Conservation (phyloP, 129 eudicot genomes). For the Logfia minima region DNA sequence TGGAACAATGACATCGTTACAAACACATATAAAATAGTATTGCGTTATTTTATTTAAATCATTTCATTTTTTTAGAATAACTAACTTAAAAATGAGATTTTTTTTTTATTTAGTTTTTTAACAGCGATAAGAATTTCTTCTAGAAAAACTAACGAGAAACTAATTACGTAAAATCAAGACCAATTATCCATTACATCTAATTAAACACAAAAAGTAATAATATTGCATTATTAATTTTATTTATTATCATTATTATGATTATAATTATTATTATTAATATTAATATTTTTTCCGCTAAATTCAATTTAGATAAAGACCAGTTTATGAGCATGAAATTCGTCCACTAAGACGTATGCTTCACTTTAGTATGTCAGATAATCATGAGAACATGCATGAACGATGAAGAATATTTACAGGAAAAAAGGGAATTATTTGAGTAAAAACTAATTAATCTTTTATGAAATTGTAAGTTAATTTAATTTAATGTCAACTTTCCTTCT, state of each 20-base stretch:
- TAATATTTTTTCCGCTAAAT: too few relatives aligned
- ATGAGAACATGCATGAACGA: conserved; percentile 25
- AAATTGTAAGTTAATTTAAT: conserved; percentile 14
- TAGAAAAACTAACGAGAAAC: neutral
- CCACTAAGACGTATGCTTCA: conserved; percentile 21
- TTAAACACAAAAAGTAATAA: neutral
- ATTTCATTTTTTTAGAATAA: too few relatives aligned
- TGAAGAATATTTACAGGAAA: neutral
- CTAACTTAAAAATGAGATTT: too few relatives aligned
- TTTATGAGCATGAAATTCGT: neutral
- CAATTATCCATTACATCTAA: neutral
- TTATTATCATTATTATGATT: too few relatives aligned
- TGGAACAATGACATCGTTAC: neutral
- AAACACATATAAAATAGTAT: neutral
- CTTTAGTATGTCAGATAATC: conserved; percentile 12
- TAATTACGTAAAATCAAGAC: neutral
- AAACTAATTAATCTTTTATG: conserved; percentile 30
- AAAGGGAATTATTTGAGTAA: conserved; percentile 27
- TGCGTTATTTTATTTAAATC: neutral
- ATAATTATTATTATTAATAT: too few relatives aligned
- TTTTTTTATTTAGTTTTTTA: too few relatives aligned
- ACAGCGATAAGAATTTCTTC: too few relatives aligned
- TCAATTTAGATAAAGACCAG: neutral
- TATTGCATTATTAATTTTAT: neutral
- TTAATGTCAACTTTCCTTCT: conserved; percentile 31